These are phyloP conservation scores for Monascus purpureus DNA, from an alignment of 495 filamentous ascomycete species.

Conservation along the genomic window DNA sequence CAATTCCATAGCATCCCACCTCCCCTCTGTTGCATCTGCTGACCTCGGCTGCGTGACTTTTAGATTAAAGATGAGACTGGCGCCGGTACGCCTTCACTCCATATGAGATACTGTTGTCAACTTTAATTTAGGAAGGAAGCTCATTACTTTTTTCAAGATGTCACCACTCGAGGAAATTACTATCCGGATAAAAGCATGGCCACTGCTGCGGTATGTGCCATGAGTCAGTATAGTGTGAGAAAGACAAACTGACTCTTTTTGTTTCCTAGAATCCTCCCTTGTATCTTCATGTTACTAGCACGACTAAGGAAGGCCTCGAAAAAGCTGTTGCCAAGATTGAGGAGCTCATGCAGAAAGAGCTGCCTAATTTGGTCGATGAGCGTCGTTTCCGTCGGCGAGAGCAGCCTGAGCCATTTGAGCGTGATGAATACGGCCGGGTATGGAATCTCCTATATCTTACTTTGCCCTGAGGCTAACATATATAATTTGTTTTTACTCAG, in stretches of 20 bases:
- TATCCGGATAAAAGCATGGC: conserved; percentile 97
- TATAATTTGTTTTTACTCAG: conserved; percentile 31
- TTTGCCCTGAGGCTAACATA: conserved; percentile 11
- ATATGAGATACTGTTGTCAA: conserved; percentile 28
- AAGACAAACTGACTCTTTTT: neutral
- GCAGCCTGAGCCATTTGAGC: conserved; percentile 68
- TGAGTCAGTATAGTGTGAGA: neutral
- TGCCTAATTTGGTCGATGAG: conserved; percentile 91
- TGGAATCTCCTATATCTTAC: conserved; percentile 10
- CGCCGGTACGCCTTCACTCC: conserved; percentile 82
- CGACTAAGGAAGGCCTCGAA: conserved; percentile 80
- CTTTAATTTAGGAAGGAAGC: conserved; percentile 40
- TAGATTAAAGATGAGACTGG: conserved; percentile 99
- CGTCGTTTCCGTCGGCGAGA: conserved; percentile 82
- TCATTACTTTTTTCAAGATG: conserved; percentile 73
- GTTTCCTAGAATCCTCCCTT: conserved; percentile 74
- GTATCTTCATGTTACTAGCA: conserved; percentile 91
- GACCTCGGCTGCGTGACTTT: conserved; percentile 81
- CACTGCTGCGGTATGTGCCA: conserved; percentile 62
- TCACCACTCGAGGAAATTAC: conserved; percentile 92
- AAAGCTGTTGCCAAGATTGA: conserved; percentile 74
- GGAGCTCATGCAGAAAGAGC: conserved; percentile 89
- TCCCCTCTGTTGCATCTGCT: conserved; percentile 91
- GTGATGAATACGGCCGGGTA: conserved; percentile 89
- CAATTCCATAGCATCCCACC: conserved; percentile 51